Evolutionary conservation across 441 rosid species (phyloP), one percentile per base, ranked within the genome.

Genomic region (Cnidoscolus chayamansa): DNA sequence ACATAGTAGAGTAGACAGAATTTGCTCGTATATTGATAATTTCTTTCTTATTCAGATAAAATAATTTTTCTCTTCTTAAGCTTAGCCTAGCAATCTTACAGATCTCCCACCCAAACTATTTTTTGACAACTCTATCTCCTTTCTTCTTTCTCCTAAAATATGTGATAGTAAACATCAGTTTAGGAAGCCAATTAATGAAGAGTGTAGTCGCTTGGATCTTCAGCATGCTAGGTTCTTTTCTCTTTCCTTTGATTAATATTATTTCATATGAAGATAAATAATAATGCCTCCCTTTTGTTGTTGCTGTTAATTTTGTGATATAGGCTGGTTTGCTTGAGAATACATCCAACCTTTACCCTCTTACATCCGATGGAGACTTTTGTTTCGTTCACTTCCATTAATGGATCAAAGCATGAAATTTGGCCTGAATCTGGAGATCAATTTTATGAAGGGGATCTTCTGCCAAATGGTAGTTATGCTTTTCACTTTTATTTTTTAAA

Each of bases 261-360:
- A 15, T 59, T 45, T 59, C 16, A 25, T 70, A 10, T 58, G 40
- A n/a, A 47, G 45, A 43, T 2, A 15, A 58, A 10, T 55, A 1
- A 37, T 16, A 15, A 25, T 55, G 10, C 10, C 1, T 13, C 1
- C 48, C 11, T 20, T 17, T 15, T 31, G 1, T 16, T 32, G 10
- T 31, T 10, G 37, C 40, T 30, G 53, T 65, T 65, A 20, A 45
- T 54, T 68, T 62, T 73, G 54, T 65, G 20, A 45, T 79, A 76
- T 76, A 90, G 96, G 89, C 79, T 94, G 76, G 96, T 92, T 80
- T 92, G 96, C 84, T 80, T 92, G 82, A 88, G 98, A 81, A 81
- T 86, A 58, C 96, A 92, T 78, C 99, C 98, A 48, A 80, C 83
- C 25, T 90, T 92, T 77, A 16, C 32, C 66, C 89, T 94, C 56